Evolutionary conservation across 129 eudicot species (phyloP).

Genomic region (Silybum marianum): DNA sequence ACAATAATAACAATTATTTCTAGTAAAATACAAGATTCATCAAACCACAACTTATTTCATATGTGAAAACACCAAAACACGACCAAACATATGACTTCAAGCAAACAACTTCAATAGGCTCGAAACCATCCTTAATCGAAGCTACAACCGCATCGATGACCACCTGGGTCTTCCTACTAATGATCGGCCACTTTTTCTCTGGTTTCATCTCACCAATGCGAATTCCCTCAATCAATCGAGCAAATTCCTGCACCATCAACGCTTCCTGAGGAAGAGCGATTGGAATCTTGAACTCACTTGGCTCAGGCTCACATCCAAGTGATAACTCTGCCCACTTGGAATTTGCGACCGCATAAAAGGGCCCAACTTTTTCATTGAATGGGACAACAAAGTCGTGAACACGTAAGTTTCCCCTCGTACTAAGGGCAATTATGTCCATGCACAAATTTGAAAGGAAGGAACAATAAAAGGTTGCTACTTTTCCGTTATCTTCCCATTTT

Average conservation of each 20-base stretch:
- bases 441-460: conserved; percentile 48
- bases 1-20: too few species aligned
- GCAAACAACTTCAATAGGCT: conserved; percentile 48
- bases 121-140: conserved; percentile 50
- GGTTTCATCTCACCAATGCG: conserved; percentile 21
- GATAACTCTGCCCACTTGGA: conserved; percentile 32
- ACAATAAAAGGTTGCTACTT: conserved; percentile 49
- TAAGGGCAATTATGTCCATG: conserved; percentile 47
- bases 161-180: conserved; percentile 56
- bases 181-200: conserved; percentile 51
- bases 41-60: background rate
- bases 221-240: conserved; percentile 42
- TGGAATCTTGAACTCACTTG: conserved; percentile 32
- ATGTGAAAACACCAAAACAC: background rate
- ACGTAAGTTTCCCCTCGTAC: conserved; percentile 50
- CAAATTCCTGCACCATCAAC: conserved; percentile 57
- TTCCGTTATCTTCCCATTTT: conserved; percentile 43
- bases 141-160: conserved; percentile 57
- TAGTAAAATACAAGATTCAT: background rate
- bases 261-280: conserved; percentile 64
- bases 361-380: conserved; percentile 37
- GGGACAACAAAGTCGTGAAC: conserved; percentile 58
- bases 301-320: conserved; percentile 41
- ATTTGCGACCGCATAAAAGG: conserved; percentile 26
- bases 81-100: background rate